These are phyloP conservation scores for Pisolithus tinctorius DNA, from an alignment of 768 basidiomycete genomes.

Conservation along the genomic window DNA sequence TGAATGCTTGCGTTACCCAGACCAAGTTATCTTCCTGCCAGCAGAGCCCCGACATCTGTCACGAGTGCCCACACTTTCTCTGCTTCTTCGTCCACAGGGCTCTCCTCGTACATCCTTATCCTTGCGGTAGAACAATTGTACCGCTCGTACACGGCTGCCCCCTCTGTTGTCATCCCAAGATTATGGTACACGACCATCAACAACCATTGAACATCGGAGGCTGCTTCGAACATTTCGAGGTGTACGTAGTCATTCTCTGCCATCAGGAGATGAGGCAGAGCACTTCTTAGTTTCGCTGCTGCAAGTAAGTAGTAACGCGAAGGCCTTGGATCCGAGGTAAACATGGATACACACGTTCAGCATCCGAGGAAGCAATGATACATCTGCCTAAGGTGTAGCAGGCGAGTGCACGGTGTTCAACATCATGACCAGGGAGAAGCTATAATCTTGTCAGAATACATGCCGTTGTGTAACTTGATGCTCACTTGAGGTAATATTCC, in stretches of 20 bases:
- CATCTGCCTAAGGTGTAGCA: conserved; percentile 72
- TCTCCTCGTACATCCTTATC: conserved; percentile 35
- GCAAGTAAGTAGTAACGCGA: conserved; percentile 10
- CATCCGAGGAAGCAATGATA: conserved; percentile 52
- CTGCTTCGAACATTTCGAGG: conserved; percentile 52
- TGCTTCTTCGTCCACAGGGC: conserved; percentile 46
- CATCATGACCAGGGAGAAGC: conserved; percentile 65
- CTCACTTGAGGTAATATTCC: conserved; percentile 78
- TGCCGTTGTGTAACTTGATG: not conserved
- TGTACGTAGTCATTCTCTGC: conserved; percentile 61
- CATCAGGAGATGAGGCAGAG: conserved; percentile 51
- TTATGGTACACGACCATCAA: conserved; percentile 69
- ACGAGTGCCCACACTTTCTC: conserved; percentile 53
- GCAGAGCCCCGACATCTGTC: conserved; percentile 43
- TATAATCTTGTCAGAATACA: conserved; percentile 19
- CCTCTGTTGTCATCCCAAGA: conserved; percentile 44
- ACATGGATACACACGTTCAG: conserved; percentile 32
- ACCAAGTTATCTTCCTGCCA: not conserved
- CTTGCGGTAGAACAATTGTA: conserved; percentile 40
- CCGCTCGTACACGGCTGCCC: conserved; percentile 48
- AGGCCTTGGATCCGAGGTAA: conserved; percentile 1
- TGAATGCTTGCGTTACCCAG: too few relatives aligned
- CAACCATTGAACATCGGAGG: conserved; percentile 67
- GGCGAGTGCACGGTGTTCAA: conserved; percentile 71
- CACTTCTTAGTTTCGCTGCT: conserved; percentile 42